phyloP scores from a whole-genome alignment of 306 rosid species.

The Cyamopsis tetragonoloba region DNA sequence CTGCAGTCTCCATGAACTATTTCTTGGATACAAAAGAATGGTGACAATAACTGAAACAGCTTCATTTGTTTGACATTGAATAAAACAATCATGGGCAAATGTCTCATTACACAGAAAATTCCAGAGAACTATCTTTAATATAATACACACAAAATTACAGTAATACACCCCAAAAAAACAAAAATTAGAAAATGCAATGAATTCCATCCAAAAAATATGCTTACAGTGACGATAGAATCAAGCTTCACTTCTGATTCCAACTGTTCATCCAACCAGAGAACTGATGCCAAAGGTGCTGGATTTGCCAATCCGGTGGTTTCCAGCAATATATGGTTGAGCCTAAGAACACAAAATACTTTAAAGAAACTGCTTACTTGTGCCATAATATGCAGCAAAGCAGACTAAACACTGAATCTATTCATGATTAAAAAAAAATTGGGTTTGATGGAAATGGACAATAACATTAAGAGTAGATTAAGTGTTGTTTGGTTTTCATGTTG shows the following conservation, averaged over 20 bases:
- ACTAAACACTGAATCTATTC: background rate
- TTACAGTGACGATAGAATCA: conserved; percentile 86
- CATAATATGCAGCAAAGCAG: conserved; percentile 1
- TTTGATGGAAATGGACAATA: background rate
- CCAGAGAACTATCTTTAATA: background rate
- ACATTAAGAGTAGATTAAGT: too few relatives aligned
- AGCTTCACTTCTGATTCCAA: conserved; percentile 80
- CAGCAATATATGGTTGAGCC: conserved; percentile 88
- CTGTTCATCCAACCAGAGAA: conserved; percentile 96
- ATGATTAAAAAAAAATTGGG: background rate
- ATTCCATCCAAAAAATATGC: conserved; percentile 25
- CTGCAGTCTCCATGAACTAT: background rate
- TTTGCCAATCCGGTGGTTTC: conserved; percentile 99
- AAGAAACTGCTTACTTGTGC: background rate
- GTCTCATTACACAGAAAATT: background rate
- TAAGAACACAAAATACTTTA: conserved; percentile 27
- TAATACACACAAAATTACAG: background rate
- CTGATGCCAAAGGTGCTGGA: conserved; percentile 95
- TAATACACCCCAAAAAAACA: background rate
- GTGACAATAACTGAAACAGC: background rate
- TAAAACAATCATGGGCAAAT: background rate
- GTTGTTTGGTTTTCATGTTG: too few relatives aligned
- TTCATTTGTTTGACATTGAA: conserved; percentile 5
- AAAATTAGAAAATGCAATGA: background rate
- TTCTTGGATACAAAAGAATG: background rate